Evolutionary conservation across 352 stramenopile genomes (phyloP), one percentile per base, ranked within the genome.

Genomic region (Blastocystis sp.): DNA sequence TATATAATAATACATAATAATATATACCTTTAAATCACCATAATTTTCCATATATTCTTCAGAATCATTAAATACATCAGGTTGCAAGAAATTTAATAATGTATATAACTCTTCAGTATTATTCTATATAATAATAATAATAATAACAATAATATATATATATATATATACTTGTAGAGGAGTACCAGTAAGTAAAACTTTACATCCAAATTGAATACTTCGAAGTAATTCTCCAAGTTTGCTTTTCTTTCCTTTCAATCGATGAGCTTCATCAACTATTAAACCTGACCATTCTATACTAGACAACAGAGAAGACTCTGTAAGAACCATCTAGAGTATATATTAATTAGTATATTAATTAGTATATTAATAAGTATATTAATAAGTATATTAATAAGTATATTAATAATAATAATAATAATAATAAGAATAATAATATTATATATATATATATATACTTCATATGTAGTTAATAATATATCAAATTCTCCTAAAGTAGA

Each of bases 401-500:
- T n/a, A n/a, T n/a, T n/a, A n/a, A n/a, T n/a, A n/a, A n/a, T n/a
- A n/a, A n/a, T n/a, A n/a, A n/a, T n/a, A n/a, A n/a, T n/a, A n/a
- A n/a, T n/a, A n/a, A n/a, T n/a, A n/a, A n/a, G n/a, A n/a, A n/a
- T n/a, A n/a, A n/a, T n/a, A n/a, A n/a, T n/a, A 54, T 95, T 85
- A 41, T 82, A 84, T 31, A 91, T 83, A 19, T 75, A 80, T 57
- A 88, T 86, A 4, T 93, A 80, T 70, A 94, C 95, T 68, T 99
- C 93, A 70, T 94, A 98, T 0, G 90, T 98, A 16, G 93, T 99
- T 30, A 99, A 90, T 9, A 99, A 71, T 19, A 99, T 87, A 67
- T 99, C 88, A 71, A 99, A 99, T 65, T 88, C 32, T 4, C 36
- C 75, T 30, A 72, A 40, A 21, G 76, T 59, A 70, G 88, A 95